Conservation (phyloP, 2,329 filamentous ascomycete species). For the Penicillium italicum region DNA sequence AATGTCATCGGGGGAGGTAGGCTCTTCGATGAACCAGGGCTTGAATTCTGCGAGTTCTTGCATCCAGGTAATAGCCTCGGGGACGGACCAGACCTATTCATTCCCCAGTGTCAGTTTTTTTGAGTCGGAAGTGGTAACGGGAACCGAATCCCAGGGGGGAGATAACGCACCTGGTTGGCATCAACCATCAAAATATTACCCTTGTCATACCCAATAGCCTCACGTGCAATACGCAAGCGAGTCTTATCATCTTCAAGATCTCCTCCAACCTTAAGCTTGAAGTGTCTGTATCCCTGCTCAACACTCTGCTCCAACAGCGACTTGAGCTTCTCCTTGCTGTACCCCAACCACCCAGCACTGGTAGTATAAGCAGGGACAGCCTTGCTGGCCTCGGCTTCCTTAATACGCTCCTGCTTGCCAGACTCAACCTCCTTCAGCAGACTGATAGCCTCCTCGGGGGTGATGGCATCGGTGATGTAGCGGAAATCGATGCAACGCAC, state of each 20-base stretch:
- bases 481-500: slow-evolving; percentile 88
- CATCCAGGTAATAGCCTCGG: slow-evolving; percentile 86
- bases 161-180: slow-evolving; percentile 67
- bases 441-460: slow-evolving; percentile 73
- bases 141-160: neutral
- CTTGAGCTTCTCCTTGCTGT: slow-evolving; percentile 83
- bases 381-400: slow-evolving; percentile 67
- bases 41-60: slow-evolving; percentile 74
- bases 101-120: neutral
- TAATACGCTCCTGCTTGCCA: slow-evolving; percentile 67
- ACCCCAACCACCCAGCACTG: slow-evolving; percentile 86
- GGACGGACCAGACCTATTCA: slow-evolving; percentile 71
- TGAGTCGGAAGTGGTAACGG: no score
- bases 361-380: slow-evolving; percentile 92
- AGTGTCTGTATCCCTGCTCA: slow-evolving; percentile 72
- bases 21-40: slow-evolving; percentile 88
- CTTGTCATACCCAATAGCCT: slow-evolving; percentile 76
- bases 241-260: slow-evolving; percentile 67
- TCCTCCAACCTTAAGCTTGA: slow-evolving; percentile 86
- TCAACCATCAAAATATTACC: slow-evolving; percentile 89
- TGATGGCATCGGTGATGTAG: slow-evolving; percentile 92
- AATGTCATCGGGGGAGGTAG: slow-evolving; percentile 84
- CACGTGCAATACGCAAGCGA: slow-evolving; percentile 68
- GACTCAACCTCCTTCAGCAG: slow-evolving; percentile 64
- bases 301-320: slow-evolving; percentile 69